Percentiles rank a stretch among this genome's conserved stretches.
Conservation (phyloP, 148 eudicot species). For the Gaultheria prostrata region DNA sequence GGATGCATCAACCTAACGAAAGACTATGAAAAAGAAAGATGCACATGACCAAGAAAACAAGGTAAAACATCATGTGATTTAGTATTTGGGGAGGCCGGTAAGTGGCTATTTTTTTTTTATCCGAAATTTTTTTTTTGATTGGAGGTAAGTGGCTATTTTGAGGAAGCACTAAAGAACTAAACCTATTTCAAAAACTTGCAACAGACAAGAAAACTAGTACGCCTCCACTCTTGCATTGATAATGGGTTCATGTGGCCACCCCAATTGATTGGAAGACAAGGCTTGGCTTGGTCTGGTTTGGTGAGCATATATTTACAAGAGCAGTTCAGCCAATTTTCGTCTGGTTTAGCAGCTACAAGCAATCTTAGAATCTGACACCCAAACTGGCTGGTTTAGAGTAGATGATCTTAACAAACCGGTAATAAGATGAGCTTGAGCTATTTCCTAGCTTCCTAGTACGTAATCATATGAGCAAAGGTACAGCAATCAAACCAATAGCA, state of each 20-base stretch:
- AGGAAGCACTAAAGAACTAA: conserved; percentile 5
- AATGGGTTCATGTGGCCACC: neutral
- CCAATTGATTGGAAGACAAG: neutral
- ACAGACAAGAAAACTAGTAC: neutral
- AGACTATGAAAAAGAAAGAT: neutral
- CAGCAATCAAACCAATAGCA: neutral
- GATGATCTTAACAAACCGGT: neutral
- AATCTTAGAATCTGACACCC: neutral
- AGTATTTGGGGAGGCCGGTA: neutral
- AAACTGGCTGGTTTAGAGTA: neutral
- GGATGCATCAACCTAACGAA: conserved; percentile 3
- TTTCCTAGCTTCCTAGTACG: neutral
- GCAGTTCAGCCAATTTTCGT: neutral
- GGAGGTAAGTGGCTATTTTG: neutral
- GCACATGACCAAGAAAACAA: neutral
- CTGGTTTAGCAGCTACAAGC: neutral
- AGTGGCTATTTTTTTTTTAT: neutral
- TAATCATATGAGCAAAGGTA: neutral
- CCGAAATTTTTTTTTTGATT: too few species aligned
- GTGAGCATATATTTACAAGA: neutral
- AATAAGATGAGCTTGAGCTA: neutral
- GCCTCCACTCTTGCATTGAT: neutral
- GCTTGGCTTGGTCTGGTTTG: neutral
- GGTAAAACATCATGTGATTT: neutral
- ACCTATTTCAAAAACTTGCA: neutral